Conservation (phyloP, 2,329 filamentous ascomycete species). For the Colletotrichum karsti region DNA sequence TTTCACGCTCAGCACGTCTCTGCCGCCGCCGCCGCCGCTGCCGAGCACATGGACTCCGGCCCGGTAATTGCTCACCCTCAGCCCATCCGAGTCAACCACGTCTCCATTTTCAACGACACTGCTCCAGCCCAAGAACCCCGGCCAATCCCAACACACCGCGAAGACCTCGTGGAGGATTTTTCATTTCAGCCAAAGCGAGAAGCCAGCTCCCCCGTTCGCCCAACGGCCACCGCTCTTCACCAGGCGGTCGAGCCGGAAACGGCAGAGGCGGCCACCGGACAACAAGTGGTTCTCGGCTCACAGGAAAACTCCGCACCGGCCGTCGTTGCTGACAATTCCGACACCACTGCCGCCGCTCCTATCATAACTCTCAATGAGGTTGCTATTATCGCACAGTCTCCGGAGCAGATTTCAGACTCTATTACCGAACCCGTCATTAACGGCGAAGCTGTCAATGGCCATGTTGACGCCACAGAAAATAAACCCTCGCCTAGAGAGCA, state of each 20-base stretch:
- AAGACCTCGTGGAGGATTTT: background rate
- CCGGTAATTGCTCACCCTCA: conserved; percentile 28
- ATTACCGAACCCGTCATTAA: background rate
- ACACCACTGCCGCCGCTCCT: background rate
- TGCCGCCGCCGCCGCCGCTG: background rate
- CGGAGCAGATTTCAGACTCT: background rate
- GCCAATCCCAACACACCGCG: background rate
- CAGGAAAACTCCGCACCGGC: conserved; percentile 19
- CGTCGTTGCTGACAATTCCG: background rate
- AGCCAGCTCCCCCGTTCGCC: conserved; percentile 22
- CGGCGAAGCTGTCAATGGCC: conserved; percentile 1
- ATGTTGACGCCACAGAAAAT: background rate
- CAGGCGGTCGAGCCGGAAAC: conserved; percentile 17
- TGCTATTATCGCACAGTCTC: background rate
- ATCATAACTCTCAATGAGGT: background rate
- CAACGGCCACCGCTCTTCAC: conserved; percentile 4
- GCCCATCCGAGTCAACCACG: conserved; percentile 25
- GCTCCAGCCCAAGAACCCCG: background rate
- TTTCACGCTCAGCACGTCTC: background rate
- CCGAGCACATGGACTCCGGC: background rate
- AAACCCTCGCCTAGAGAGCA: background rate
- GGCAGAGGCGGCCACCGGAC: conserved; percentile 12
- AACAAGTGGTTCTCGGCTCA: background rate
- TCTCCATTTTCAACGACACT: conserved; percentile 22
- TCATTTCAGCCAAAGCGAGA: conserved; percentile 18